Conservation (phyloP, 306 rosid species). For the Gynostemma pentaphyllum region DNA sequence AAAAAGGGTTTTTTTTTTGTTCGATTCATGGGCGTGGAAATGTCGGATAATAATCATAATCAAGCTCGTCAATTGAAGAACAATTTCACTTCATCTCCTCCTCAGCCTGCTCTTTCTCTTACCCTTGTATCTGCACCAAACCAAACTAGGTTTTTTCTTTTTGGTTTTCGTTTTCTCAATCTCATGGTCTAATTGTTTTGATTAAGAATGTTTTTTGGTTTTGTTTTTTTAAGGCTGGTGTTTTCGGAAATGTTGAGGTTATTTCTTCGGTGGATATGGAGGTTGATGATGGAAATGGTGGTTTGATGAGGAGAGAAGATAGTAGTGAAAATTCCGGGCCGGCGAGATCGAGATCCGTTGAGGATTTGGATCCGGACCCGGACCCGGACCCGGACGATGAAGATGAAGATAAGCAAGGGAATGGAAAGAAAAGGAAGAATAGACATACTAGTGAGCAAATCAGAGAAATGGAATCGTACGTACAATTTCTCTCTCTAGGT, state of each 20-base stretch:
- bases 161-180: accelerated
- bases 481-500: neutral
- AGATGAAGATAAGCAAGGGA: constrained; percentile 42
- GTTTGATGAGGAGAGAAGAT: constrained; percentile 42
- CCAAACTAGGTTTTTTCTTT: no score
- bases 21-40: constrained; percentile 69
- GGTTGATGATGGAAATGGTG: constrained; percentile 67
- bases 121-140: constrained; percentile 50
- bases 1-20: neutral
- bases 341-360: constrained; percentile 75
- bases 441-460: constrained; percentile 82
- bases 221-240: constrained; percentile 51
- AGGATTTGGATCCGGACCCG: constrained; percentile 55
- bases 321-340: constrained; percentile 83
- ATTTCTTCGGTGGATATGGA: constrained; percentile 45
- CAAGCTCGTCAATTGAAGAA: constrained; percentile 52
- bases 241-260: constrained; percentile 58
- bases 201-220: neutral
- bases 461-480: constrained; percentile 90
- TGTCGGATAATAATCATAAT: constrained; percentile 70
- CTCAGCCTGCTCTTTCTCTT: constrained; percentile 95
- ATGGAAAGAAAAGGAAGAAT: constrained; percentile 80
- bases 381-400: constrained; percentile 34
- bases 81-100: constrained; percentile 65
- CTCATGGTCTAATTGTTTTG: no score